phyloP scores from a whole-genome alignment of 23 red algal genomes.

The Gracilariopsis chorda region DNA sequence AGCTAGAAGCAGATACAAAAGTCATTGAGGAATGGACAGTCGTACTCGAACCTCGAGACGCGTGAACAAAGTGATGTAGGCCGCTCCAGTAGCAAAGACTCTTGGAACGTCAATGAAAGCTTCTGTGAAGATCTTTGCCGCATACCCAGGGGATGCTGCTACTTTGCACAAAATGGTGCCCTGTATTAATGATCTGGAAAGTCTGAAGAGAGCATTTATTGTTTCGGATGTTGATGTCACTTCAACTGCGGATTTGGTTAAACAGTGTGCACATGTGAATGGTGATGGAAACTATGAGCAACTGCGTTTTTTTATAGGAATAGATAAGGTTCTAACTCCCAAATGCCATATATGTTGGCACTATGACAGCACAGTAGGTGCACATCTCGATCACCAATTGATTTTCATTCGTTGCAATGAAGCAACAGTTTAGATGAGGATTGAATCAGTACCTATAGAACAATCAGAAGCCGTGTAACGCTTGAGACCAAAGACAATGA shows the following conservation, averaged over 20 bases:
- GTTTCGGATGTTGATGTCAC: conserved; percentile 75
- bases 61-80: conserved; percentile 92
- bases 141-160: conserved; percentile 9
- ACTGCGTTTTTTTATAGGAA: conserved; percentile 60
- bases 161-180: background rate
- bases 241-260: background rate
- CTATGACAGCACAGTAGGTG: conserved; percentile 62
- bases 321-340: conserved; percentile 42
- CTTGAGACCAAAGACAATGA: too few species aligned
- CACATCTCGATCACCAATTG: conserved; percentile 21
- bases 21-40: conserved; percentile 49
- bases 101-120: conserved; percentile 89
- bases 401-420: conserved; percentile 65
- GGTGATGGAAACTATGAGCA: background rate
- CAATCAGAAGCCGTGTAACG: background rate
- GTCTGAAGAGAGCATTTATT: conserved; percentile 81
- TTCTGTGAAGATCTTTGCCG: conserved; percentile 50
- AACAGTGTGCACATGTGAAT: conserved; percentile 32
- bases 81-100: conserved; percentile 64
- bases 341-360: conserved; percentile 98
- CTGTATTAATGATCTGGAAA: conserved; percentile 70
- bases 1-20: background rate
- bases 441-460: conserved; percentile 2
- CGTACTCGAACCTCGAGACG: conserved; percentile 66
- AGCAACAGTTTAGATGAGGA: conserved; percentile 51